Evolutionary conservation across 768 basidiomycete genomes (phyloP), one percentile per base, ranked within the genome.

Genomic region (Lenzites betulinus): DNA sequence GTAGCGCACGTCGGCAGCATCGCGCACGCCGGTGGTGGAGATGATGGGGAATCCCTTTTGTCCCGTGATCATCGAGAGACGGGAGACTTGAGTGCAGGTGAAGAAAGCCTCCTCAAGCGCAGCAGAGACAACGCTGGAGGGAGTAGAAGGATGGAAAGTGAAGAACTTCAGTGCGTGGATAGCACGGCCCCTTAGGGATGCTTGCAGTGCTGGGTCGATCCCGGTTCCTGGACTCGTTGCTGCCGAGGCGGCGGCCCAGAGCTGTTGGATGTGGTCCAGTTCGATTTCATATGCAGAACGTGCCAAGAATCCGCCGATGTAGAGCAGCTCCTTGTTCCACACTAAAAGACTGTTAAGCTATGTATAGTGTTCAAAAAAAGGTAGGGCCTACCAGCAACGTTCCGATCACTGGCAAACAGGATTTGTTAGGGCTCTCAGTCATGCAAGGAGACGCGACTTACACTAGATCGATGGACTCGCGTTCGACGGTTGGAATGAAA

Each of bases 401-500:
- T 88, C 47, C 87, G 85, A 72, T 96, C 93, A 69, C 90, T 93
- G 51, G 1, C 15, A 47, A 22, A 44, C 25, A 16, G 58, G 8
- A 22, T 42, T 28, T 2, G 51, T 54, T 6, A 63, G 20, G 58
- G 11, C 51, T 39, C 39, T 46, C 13, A 16, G 26, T 25, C 47
- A 48, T 25, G 38, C 20, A 4, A 1, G 23, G n/a, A 23, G 49
- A 16, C n/a, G 11, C 39, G 30, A 57, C 86, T 73, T 68, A 92
- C 88, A 93, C 88, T 30, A 95, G 77, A 73, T 93, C 94, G 63
- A 95, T 89, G 0, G 90, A 90, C 75, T 98, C 96, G 62, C 96
- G 84, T 72, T 98, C 96, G 8, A 98, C 95, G 0, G 95, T 98
- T 11, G 94, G 92, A 58, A 98, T 95, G 69, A 97, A 97, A 2